Evolutionary conservation across 805 yeast species (phyloP), one percentile per base, ranked within the genome.

Genomic region (Zygosaccharomyces rouxii): DNA sequence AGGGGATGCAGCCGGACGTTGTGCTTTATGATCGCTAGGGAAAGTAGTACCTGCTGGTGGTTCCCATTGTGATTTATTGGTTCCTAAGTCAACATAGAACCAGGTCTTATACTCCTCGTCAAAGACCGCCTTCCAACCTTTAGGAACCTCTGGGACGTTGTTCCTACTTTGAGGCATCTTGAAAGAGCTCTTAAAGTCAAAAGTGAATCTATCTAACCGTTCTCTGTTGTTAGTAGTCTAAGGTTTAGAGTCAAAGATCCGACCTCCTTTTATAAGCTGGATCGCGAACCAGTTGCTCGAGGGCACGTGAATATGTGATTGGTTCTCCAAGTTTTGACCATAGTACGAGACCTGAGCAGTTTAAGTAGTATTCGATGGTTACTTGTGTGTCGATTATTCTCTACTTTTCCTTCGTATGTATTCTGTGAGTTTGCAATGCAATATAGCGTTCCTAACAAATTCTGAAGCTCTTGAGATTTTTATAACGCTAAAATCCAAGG

Each of bases 61-160:
- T 46, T 87, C 96, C 98, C 98, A 92, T 66, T 89, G 97, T 0
- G 96, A 87, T 55, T 79, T 72, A 51, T 86, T 84, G 11, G 87
- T 78, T 13, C 73, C 60, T 54, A 86, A 69, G 57, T 89, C 74
- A n/a, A 92, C 96, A 60, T 82, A 92, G 66, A 83, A 92, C 82
- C 83, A 88, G 1, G 85, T 79, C 43, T 76, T 73, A 63, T 85
- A 85, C 49, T 81, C 73, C 9, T 81, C 83, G 60, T 84, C 89
- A 68, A 78, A 82, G 43, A 82, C 81, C 38, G 94, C 84, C 50
- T 81, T 69, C 90, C 90, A 85, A 4, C 90, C 86, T 2, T 69
- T 66, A 2, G 86, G 86, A n/a, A 80, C 82, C 0, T 45, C 54
- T 3, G 87, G 86, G 16, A 71, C 74, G 41, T 69, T 67, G 25